These are phyloP conservation scores for Hyphodiscus hymeniophilus DNA, from an alignment of 495 filamentous ascomycete genomes.

Conservation along the genomic window DNA sequence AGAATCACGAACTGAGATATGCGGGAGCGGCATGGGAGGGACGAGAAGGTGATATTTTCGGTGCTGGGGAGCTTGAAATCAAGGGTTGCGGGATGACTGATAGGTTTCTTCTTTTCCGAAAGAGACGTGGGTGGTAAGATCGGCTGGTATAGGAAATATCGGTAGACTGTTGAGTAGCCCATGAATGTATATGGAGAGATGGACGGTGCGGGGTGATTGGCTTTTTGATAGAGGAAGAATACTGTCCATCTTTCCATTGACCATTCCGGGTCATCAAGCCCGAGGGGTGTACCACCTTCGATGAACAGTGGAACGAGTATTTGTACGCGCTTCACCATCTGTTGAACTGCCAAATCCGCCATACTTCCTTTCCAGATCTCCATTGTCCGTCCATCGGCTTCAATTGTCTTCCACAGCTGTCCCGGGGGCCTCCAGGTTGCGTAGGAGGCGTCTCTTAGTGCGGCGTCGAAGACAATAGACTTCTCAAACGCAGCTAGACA, in stretches of 20 bases:
- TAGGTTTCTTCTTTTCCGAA: slow-evolving; percentile 26
- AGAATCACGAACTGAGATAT: slow-evolving; percentile 95
- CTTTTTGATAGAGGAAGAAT: slow-evolving; percentile 71
- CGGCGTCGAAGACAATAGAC: slow-evolving; percentile 48
- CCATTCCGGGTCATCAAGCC: slow-evolving; percentile 66
- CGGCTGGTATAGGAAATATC: slow-evolving; percentile 59
- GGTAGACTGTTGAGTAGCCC: slow-evolving; percentile 83
- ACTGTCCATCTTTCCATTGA: slow-evolving; percentile 76
- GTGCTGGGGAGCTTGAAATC: slow-evolving; percentile 37
- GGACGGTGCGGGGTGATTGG: slow-evolving; percentile 17
- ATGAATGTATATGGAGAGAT: slow-evolving; percentile 57
- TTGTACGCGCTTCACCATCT: slow-evolving; percentile 68
- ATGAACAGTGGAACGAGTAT: slow-evolving; percentile 83
- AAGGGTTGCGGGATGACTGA: slow-evolving; percentile 28
- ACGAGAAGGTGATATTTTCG: slow-evolving; percentile 27
- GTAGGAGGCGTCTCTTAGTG: slow-evolving; percentile 42
- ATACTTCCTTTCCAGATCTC: slow-evolving; percentile 46
- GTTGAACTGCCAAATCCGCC: slow-evolving; percentile 45
- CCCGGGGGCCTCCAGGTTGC: slow-evolving; percentile 54
- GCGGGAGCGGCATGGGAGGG: slow-evolving; percentile 52
- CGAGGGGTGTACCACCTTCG: slow-evolving; percentile 72
- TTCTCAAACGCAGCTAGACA: slow-evolving; percentile 53
- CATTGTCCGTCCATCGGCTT: slow-evolving; percentile 29
- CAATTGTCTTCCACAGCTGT: slow-evolving; percentile 32
- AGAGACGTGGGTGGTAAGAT: slow-evolving; percentile 21